Base-by-base conservation (phyloP, 2,329 filamentous ascomycete species). In the Sphaerulina musiva region DNA sequence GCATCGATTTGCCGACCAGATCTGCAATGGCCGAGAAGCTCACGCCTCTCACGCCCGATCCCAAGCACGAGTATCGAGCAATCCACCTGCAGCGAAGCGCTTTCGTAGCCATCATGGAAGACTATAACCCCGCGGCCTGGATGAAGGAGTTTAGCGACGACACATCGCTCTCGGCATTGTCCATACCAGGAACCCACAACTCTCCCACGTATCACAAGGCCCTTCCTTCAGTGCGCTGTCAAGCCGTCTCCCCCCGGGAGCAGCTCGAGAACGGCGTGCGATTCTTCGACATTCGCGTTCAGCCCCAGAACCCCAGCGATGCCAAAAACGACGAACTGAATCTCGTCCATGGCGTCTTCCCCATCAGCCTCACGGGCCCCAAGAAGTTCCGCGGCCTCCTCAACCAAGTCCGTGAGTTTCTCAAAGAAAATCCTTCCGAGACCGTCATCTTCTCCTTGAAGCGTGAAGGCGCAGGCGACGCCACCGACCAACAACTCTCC, bases 131-230 rank as follows among this genome's bases (percentile, higher is more conserved):
- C 47, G 69, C 82, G 58, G 73, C 77, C 50, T 95, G 93, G 93
- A 97, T 97, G 91, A 72, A 77, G 53, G 78, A 84, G 57, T 78
- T 97, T 41, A 76, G 79, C 56, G 81, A 91, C 65, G 78, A 83
- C 17, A 85, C 82, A 48, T 83, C 89, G 1, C 76, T 97, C 4
- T 87, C 88, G 1, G 80, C 85, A 2, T 81, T 98, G 47, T 93
- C 87, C 47, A 93, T 97, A 59, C 93, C 93, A 0, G 93, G 93
- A 59, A 96, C 93, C 0, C 93, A 98, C 76, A 97, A 98, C 74
- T 89, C 87, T 14, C 89, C 93, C 6, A 95, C 91, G 8, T 86
- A 82, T 73, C 80, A 95, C 75, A 80, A 82, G 46, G 91, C 93
- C 10, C 80, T 96, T 4, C 93, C 93, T 1, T 95, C 89, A 1